Evolutionary conservation across 208 protist genomes (phyloP), one percentile per base, ranked within the genome.

Genomic region (Tritrichomonas musculus): DNA sequence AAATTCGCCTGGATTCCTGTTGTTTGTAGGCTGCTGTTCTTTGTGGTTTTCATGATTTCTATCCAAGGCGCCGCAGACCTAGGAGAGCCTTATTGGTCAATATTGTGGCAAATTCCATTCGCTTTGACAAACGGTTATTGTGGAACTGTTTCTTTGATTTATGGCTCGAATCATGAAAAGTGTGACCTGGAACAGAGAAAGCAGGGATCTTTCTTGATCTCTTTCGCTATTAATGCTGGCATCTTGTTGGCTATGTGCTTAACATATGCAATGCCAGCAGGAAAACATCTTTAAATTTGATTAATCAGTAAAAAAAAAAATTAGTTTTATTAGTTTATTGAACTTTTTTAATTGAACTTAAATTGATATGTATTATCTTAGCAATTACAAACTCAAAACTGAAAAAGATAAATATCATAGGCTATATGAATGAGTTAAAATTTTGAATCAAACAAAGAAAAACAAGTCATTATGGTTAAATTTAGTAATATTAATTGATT

Each of bases 81-180:
- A 2, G 73, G 73, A 1, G 73, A 84, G 17, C 73, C 73, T 11
- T 84, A 25, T 3, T 84, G 20, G 14, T 53, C 73, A 53, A n/a
- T 84, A 11, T 53, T 84, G 17, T 47, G 27, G 73, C 3, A 11
- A 20, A 53, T 49, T 39, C 73, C 73, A 53, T 84, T 84, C 22
- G 73, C 73, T 53, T 22, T 84, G 30, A 84, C 73, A 25, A 84
- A 84, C 41, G 73, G 73, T 53, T 84, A 84, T 25, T 84, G 25
- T 53, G 73, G 73, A 1, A 84, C 73, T 33, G 36, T 53, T 53
- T 3, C 36, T n/a, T 53, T 84, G 73, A 49, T 84, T 53, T n/a
- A 84, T 33, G 73, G n/a, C 1, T 84, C 73, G 20, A 53, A 5
- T 53, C 13, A 49, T 53, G 13, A 3, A 53, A 84, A 84, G 33